Base-by-base conservation (phyloP, 768 basidiomycete species). In the Naematelia encephala region DNA sequence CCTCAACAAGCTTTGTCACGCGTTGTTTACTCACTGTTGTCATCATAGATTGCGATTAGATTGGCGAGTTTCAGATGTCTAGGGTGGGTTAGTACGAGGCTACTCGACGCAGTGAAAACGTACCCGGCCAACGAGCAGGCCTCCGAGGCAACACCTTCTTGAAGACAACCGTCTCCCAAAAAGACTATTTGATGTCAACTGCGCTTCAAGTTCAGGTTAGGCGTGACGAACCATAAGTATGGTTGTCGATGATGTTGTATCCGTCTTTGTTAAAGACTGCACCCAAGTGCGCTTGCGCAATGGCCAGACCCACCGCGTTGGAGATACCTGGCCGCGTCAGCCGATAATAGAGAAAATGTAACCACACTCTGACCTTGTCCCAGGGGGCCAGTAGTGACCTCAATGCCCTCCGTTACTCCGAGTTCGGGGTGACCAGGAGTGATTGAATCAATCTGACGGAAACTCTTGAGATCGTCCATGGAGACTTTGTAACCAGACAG, bases 71-170 rank as follows among this genome's bases (percentile, higher is more conserved):
- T 86, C 69, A 96, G 83, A 80, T 97, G 93, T 62, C 78, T 77
- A 48, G 2, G 63, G 1, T n/a, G 2, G 27, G 28, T 23, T 12
- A 47, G 29, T 57, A 19, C 22, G 25, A 21, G 4, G 29, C 26
- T 42, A 46, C 46, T 49, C 11, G 45, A 3, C 22, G 14, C 5
- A 30, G 27, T n/a, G 3, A 29, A 12, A 43, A 67, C 74, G 34
- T 30, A 75, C 75, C 92, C 93, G 61, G 91, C 92, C 63, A 96
- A 83, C 70, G 88, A 90, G 60, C 88, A 87, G 42, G 93, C 91
- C 78, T 97, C 93, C 63, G 84, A 83, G n/a, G 91, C 84, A 66
- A 97, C 86, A 82, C 93, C 93, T 79, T 97, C 93, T 88, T 93
- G 92, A 54, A 97, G 82, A 80, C 93, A 97, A 47, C 93, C 93